Evolutionary conservation across 306 rosid genomes (phyloP).

Genomic region (Lablab purpureus): DNA sequence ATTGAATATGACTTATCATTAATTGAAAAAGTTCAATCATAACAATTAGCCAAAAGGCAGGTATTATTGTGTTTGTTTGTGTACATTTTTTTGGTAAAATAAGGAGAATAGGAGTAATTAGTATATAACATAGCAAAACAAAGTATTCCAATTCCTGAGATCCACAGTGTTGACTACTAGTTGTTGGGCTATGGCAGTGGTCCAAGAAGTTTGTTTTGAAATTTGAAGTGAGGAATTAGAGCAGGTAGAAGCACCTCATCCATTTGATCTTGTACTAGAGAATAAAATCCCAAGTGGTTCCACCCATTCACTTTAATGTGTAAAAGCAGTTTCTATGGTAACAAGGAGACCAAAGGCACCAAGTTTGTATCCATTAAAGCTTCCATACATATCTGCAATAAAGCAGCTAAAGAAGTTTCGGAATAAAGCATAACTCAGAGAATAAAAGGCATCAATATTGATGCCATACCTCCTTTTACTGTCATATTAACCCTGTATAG

Average conservation of each 20-base stretch:
- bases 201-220: constrained; percentile 41
- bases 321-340: constrained; percentile 52
- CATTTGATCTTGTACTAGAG: constrained; percentile 42
- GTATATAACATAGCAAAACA: no score
- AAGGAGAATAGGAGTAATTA: no score
- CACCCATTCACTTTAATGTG: constrained; percentile 52
- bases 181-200: constrained; percentile 35
- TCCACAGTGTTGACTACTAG: neutral
- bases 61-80: no score
- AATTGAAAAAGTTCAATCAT: no score
- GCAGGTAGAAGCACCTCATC: constrained; percentile 19
- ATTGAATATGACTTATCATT: no score
- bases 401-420: constrained; percentile 65
- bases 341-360: constrained; percentile 73
- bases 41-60: no score
- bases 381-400: constrained; percentile 48
- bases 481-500: constrained; percentile 26
- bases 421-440: constrained; percentile 62
- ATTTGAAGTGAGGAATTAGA: constrained; percentile 9
- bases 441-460: constrained; percentile 52
- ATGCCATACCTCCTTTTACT: constrained; percentile 59
- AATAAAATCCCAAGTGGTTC: constrained; percentile 51
- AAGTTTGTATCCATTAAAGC: constrained; percentile 52
- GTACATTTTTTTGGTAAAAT: no score
- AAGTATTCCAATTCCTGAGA: neutral